Conservation (phyloP, 495 filamentous ascomycete species). For the Annulohypoxylon stygium region DNA sequence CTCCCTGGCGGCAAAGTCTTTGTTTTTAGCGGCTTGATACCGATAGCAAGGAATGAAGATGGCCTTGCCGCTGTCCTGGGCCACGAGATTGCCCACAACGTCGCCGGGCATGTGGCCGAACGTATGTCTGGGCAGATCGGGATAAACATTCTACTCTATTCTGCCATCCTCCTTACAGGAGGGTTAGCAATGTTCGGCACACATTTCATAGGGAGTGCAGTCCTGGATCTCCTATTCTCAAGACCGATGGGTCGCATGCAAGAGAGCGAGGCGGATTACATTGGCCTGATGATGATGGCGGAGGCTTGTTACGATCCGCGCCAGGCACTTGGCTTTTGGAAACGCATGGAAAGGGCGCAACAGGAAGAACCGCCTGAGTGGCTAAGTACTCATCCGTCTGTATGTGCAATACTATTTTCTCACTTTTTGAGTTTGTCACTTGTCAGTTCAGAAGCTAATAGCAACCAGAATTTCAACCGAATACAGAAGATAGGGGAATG, state of each 20-base stretch:
- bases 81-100: slow-evolving; percentile 94
- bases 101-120: slow-evolving; percentile 85
- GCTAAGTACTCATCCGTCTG: slow-evolving; percentile 87
- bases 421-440: neutral
- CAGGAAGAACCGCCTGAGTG: slow-evolving; percentile 75
- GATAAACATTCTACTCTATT: slow-evolving; percentile 66
- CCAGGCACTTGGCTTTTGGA: slow-evolving; percentile 81
- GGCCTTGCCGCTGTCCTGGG: slow-evolving; percentile 87
- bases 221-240: slow-evolving; percentile 73
- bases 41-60: slow-evolving; percentile 76
- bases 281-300: slow-evolving; percentile 80
- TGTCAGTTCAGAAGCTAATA: slow-evolving; percentile 34
- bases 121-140: slow-evolving; percentile 74
- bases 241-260: slow-evolving; percentile 77
- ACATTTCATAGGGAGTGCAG: slow-evolving; percentile 56
- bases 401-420: slow-evolving; percentile 54
- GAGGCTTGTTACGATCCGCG: slow-evolving; percentile 76
- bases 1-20: slow-evolving; percentile 95
- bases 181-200: slow-evolving; percentile 59
- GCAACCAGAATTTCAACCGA: slow-evolving; percentile 71
- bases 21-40: slow-evolving; percentile 86
- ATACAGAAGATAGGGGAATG: slow-evolving; percentile 77
- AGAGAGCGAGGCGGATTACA: slow-evolving; percentile 83
- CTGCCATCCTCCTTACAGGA: slow-evolving; percentile 63
- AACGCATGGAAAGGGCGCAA: slow-evolving; percentile 76